Evolutionary conservation across 371 early-diverging fungal genomes (phyloP).

Genomic region (Vairimorpha necatrix): DNA sequence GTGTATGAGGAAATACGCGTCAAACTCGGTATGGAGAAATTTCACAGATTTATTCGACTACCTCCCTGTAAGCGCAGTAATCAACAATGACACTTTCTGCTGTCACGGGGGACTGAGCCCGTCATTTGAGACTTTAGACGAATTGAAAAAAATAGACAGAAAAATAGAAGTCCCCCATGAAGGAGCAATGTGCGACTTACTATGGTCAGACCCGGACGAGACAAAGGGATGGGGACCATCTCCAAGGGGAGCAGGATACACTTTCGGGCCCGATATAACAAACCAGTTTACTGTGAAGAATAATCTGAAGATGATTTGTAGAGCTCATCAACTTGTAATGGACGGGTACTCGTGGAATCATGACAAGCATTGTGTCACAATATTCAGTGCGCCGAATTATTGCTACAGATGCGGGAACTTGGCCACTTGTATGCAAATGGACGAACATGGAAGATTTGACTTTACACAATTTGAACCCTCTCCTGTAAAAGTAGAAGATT

Average conservation of each 20-base stretch:
- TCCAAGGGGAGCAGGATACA: conserved; percentile 95
- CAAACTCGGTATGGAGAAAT: conserved; percentile 91
- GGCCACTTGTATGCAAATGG: conserved; percentile 89
- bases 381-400: conserved; percentile 97
- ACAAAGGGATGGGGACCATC: conserved; percentile 93
- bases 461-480: conserved; percentile 95
- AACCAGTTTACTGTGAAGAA: conserved; percentile 91
- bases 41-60: conserved; percentile 97
- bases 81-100: conserved; percentile 86
- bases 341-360: conserved; percentile 97
- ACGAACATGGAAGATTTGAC: conserved; percentile 72
- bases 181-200: conserved; percentile 91
- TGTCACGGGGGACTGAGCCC: conserved; percentile 98
- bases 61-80: conserved; percentile 87
- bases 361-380: conserved; percentile 92
- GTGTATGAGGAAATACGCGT: conserved; percentile 92
- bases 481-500: conserved; percentile 88
- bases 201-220: conserved; percentile 92
- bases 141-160: conserved; percentile 86
- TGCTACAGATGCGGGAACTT: conserved; percentile 98
- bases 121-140: conserved; percentile 87
- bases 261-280: conserved; percentile 89
- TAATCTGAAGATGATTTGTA: conserved; percentile 83
- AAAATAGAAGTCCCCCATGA: conserved; percentile 75
- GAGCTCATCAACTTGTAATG: conserved; percentile 98